Base-by-base conservation (phyloP, 495 filamentous ascomycete species). In the Aspergillus egyptiacus region DNA sequence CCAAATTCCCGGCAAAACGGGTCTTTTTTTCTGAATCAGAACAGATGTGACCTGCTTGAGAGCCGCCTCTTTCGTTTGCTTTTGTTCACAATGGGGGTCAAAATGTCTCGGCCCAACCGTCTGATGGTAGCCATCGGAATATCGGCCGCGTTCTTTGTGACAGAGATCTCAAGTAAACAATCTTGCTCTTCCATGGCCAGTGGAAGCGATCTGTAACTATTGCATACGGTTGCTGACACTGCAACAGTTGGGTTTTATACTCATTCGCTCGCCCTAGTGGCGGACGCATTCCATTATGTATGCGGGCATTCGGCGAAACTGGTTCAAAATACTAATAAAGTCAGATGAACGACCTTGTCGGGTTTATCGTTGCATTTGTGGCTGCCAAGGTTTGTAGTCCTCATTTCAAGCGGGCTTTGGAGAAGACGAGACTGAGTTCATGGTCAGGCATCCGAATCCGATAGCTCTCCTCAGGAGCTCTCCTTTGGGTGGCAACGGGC, bases 211-310 rank as follows among this genome's bases (percentile, higher is more conserved):
- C 43, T 43, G 25, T 25, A 3, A 20, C 14, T 20, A 20, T 36
- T 3, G 14, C 8, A 18, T n/a, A n/a, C n/a, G n/a, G 19, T 46
- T 6, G 10, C 43, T 48, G 32, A 35, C 34, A 43, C 10, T 5
- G 32, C 11, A 28, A 42, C 31, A 73, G 80, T 87, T 41, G 91
- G 91, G 19, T 85, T 91, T 57, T 73, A 80, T 30, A 89, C 90
- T 23, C 80, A 84, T 55, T 95, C 89, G 18, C 77, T 96, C 31
- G 90, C 91, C 6, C 66, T 96, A 48, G 84, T 91, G 55, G 91
- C 91, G 14, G 90, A 96, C 72, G 85, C 90, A 36, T 96, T 96
- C 60, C 91, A 96, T 61, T 96, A 96, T 83, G 85, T 89, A 69
- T 48, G 76, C 54, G 30, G 40, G 15, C 24, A 5, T 37, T 14